Percentiles rank a stretch among this genome's conserved stretches.
Evolutionary conservation across 257 asterid genomes (phyloP).

Genomic region (Solanum stenotomum): DNA sequence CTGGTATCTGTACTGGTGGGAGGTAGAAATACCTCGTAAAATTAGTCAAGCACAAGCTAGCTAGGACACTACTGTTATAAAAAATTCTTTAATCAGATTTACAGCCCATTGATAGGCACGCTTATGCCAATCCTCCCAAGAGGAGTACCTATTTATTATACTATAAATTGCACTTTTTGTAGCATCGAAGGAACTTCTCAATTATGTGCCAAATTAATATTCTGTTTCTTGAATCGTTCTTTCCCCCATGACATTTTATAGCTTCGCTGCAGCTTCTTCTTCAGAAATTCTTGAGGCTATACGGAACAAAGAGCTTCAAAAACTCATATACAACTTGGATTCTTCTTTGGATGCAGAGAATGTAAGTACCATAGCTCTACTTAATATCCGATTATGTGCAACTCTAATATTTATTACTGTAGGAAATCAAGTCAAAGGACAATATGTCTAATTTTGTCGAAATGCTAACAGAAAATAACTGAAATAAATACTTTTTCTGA

Average conservation of each 20-base stretch:
- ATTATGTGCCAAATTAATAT: neutral
- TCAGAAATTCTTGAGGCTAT: conserved; percentile 46
- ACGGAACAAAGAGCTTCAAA: conserved; percentile 51
- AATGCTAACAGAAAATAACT: neutral
- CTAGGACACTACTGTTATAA: neutral
- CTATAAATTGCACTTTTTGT: neutral
- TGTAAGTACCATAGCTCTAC: conserved; percentile 17
- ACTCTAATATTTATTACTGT: neutral
- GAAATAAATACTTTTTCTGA: neutral
- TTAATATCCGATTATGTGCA: neutral
- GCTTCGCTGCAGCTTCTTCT: conserved; percentile 47
- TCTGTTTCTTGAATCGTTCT: neutral
- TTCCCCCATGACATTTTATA: neutral
- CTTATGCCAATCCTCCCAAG: neutral
- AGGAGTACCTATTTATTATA: neutral
- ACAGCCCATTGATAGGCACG: neutral
- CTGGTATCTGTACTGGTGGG: neutral
- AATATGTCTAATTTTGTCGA: neutral
- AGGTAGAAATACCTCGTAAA: neutral
- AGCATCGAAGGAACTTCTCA: neutral
- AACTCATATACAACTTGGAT: conserved; percentile 34
- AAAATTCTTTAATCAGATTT: neutral
- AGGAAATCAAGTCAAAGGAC: neutral
- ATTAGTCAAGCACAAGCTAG: neutral
- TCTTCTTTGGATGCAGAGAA: conserved; percentile 45